phyloP scores from a whole-genome alignment of 305 asterid genomes.

The Fraxinus nigra region DNA sequence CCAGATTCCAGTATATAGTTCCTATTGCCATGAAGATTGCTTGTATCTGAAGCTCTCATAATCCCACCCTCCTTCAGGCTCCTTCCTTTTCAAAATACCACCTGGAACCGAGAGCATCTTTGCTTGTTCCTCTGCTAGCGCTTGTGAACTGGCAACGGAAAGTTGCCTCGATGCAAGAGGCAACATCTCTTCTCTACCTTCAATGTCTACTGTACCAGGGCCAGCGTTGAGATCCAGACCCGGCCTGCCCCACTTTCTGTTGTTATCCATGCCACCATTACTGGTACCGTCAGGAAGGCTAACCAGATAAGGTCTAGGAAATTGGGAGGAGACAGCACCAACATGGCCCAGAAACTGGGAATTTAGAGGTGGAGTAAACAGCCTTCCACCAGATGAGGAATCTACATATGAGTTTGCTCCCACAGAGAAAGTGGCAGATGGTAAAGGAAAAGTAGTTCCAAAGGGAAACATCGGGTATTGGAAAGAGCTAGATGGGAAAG shows the following conservation, averaged over 20 bases:
- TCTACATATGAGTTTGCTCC: conserved; percentile 43
- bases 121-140: conserved; percentile 42
- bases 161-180: conserved; percentile 31
- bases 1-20: conserved; percentile 8
- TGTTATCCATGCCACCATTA: conserved; percentile 35
- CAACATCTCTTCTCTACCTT: conserved; percentile 36
- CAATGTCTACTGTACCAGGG: conserved; percentile 44
- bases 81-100: conserved; percentile 51
- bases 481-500: conserved; percentile 47
- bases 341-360: conserved; percentile 46
- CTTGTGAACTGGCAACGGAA: conserved; percentile 36
- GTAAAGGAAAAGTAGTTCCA: conserved; percentile 42
- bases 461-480: conserved; percentile 48
- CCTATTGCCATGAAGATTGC: conserved; percentile 55
- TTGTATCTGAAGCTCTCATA: conserved; percentile 46
- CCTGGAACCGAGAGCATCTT: conserved; percentile 41
- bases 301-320: conserved; percentile 50
- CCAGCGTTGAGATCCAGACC: conserved; percentile 64
- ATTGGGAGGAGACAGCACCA: conserved; percentile 39
- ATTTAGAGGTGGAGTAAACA: conserved; percentile 35
- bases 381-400: conserved; percentile 49
- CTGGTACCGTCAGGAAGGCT: conserved; percentile 35
- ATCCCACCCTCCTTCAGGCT: conserved; percentile 58
- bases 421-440: conserved; percentile 43
- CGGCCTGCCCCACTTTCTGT: conserved; percentile 45